Evolutionary conservation across 371 early-diverging fungal species (phyloP).

Genomic region (Actinomortierella ambigua): DNA sequence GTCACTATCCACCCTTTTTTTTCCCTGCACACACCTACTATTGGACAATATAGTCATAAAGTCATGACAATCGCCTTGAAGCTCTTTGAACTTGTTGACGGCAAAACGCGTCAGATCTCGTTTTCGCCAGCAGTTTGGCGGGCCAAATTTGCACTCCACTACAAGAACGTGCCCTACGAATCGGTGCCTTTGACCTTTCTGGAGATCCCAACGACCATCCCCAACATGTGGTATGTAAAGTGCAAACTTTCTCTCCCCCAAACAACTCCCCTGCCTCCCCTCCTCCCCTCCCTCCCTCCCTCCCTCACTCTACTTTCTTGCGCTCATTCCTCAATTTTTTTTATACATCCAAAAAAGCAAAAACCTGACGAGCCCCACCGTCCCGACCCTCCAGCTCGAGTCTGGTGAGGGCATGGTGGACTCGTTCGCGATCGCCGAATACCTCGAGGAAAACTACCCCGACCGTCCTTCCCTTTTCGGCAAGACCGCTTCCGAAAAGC

Average conservation of each 20-base stretch:
- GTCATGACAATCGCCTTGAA: conserved; percentile 2
- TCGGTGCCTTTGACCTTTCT: conserved; percentile 32
- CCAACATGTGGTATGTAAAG: conserved; percentile 31
- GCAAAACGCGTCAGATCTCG: conserved; percentile 35
- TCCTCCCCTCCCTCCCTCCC: too few species aligned
- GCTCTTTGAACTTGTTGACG: conserved; percentile 41
- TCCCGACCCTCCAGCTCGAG: conserved; percentile 31
- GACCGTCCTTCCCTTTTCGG: conserved; percentile 44
- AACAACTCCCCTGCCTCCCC: too few species aligned
- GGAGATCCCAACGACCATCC: conserved; percentile 26
- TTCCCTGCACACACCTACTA: background rate
- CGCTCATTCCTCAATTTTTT: too few species aligned
- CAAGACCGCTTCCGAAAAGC: conserved; percentile 24
- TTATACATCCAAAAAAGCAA: too few species aligned
- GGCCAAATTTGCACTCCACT: conserved; percentile 33
- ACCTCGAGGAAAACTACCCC: conserved; percentile 39
- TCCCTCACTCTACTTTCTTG: too few species aligned
- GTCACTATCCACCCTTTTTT: background rate
- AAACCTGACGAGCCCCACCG: conserved; percentile 24
- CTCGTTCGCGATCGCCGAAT: conserved; percentile 39
- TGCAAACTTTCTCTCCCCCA: background rate
- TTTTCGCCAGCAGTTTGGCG: conserved; percentile 46
- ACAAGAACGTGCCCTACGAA: conserved; percentile 33
- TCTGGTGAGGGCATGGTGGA: conserved; percentile 24
- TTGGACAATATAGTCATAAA: background rate